Percentiles rank a stretch among this genome's conserved stretches.
These are phyloP conservation scores for Neospermospora avenae DNA, from an alignment of 2,329 filamentous ascomycete genomes.

Conservation along the genomic window DNA sequence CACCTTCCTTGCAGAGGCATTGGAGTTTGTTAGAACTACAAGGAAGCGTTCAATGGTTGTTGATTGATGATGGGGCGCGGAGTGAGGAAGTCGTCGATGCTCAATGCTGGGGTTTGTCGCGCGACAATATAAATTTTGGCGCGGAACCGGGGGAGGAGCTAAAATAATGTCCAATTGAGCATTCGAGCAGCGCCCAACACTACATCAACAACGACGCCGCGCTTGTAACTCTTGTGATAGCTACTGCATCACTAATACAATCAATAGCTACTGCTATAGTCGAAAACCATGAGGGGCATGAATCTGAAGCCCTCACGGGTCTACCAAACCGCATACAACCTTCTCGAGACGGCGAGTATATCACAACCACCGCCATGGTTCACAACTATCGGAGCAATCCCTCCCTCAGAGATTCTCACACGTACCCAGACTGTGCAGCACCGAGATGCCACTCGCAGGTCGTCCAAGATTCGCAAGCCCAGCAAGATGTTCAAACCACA, in stretches of 20 bases:
- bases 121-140: conserved; percentile 9
- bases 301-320: conserved; percentile 43
- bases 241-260: not conserved
- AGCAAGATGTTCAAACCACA: conserved; percentile 80
- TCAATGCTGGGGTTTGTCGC: not conserved
- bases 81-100: not conserved
- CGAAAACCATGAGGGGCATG: conserved; percentile 29
- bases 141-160: conserved; percentile 10
- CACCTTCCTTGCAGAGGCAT: conserved; percentile 27
- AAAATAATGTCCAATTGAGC: not conserved
- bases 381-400: conserved; percentile 37
- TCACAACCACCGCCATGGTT: conserved; percentile 36
- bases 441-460: conserved; percentile 28
- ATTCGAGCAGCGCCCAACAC: not conserved
- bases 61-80: not conserved
- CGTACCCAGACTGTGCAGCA: conserved; percentile 51
- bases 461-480: conserved; percentile 51
- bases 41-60: not conserved
- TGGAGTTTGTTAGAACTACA: conserved; percentile 13
- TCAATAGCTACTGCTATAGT: not conserved
- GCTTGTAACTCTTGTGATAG: not conserved
- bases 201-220: not conserved
- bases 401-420: conserved; percentile 56
- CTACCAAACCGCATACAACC: conserved; percentile 44
- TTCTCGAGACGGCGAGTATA: conserved; percentile 43